These are phyloP conservation scores for Pseudocercospora ulei DNA, from an alignment of 2,329 filamentous ascomycete species.

Conservation along the genomic window DNA sequence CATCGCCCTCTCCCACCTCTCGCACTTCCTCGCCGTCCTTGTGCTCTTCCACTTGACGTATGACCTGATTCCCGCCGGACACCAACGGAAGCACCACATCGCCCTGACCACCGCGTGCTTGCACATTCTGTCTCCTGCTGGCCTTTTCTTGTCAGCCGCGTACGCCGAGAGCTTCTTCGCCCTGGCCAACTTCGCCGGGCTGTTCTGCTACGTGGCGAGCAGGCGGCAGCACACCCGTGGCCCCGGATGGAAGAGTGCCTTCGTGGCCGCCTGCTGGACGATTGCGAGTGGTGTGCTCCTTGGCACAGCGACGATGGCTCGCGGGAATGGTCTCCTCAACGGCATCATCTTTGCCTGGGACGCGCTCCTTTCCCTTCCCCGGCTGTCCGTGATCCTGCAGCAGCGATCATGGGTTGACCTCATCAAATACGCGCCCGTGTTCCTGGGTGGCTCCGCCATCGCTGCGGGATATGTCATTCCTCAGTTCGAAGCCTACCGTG, in stretches of 20 bases:
- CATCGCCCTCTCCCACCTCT: constrained; percentile 58
- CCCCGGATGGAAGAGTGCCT: too few relatives aligned
- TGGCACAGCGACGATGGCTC: constrained; percentile 60
- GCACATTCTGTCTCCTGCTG: constrained; percentile 77
- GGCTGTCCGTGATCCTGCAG: constrained; percentile 36
- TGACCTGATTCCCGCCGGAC: constrained; percentile 43
- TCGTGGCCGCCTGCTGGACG: constrained; percentile 27
- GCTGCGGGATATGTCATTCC: constrained; percentile 59
- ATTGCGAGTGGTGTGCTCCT: constrained; percentile 43
- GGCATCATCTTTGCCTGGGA: constrained; percentile 66
- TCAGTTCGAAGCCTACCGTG: constrained; percentile 62
- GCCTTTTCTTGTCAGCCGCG: constrained; percentile 78
- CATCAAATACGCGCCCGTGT: constrained; percentile 35
- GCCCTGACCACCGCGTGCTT: constrained; percentile 61
- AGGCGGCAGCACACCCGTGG: constrained; percentile 7
- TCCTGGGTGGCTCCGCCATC: constrained; percentile 58
- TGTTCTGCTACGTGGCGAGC: constrained; percentile 54
- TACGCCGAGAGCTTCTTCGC: constrained; percentile 76
- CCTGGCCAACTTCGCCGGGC: constrained; percentile 63
- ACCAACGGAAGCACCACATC: constrained; percentile 36
- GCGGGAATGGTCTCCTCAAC: constrained; percentile 79
- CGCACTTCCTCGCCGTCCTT: constrained; percentile 67
- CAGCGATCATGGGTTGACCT: constrained; percentile 14
- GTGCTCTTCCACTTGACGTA: constrained; percentile 58
- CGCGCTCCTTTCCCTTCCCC: constrained; percentile 38